phyloP scores from a whole-genome alignment of 23 red algal genomes.

The Agarophyton chilense region DNA sequence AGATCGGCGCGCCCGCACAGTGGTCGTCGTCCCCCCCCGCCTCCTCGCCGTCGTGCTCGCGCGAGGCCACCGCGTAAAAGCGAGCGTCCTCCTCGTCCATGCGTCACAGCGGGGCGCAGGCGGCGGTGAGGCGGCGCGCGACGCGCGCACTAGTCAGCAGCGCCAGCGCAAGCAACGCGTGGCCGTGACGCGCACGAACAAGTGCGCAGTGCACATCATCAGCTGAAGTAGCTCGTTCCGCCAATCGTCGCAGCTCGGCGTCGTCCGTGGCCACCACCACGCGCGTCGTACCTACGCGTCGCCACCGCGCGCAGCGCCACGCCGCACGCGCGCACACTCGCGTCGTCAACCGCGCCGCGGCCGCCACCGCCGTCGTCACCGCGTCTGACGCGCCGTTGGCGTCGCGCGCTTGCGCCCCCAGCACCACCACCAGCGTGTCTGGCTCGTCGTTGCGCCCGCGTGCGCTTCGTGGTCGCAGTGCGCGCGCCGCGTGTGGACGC shows the following conservation, averaged over 20 bases:
- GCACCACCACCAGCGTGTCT: slow-evolving; percentile 4
- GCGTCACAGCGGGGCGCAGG: not conserved
- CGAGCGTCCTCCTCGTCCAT: not conserved
- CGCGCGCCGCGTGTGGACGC: not conserved
- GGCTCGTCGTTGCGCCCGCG: not conserved
- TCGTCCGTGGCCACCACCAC: not conserved
- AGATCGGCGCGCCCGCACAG: too few species aligned
- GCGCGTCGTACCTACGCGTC: not conserved
- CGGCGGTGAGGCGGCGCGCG: too few species aligned
- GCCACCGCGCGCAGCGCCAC: not conserved
- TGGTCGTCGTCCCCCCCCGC: too few species aligned
- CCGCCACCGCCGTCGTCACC: not conserved
- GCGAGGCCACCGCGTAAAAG: too few species aligned
- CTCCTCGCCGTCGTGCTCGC: too few species aligned
- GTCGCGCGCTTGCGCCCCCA: not conserved
- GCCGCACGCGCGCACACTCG: slow-evolving; percentile 3
- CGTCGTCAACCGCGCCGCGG: slow-evolving; percentile 12
- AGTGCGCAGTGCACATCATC: too few species aligned
- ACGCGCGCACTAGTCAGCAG: too few species aligned
- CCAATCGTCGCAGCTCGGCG: not conserved
- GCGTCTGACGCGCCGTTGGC: slow-evolving; percentile 9
- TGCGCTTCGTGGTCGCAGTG: not conserved
- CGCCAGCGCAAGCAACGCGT: too few species aligned
- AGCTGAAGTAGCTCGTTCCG: too few species aligned
- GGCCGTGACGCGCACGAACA: not conserved